phyloP scores from a whole-genome alignment of 129 eudicot genomes.

The Arctium minus region DNA sequence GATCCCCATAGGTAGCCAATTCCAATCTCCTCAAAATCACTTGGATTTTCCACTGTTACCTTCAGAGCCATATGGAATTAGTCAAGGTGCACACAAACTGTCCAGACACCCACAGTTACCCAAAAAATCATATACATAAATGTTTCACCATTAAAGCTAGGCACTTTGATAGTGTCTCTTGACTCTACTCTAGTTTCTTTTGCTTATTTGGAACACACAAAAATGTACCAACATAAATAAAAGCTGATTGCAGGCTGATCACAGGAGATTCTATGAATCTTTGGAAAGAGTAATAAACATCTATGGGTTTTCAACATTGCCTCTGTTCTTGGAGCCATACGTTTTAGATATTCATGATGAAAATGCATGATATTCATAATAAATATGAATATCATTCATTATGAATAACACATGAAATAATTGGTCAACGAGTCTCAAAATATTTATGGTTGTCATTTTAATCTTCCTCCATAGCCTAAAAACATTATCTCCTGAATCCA shows the following conservation, averaged over 20 bases:
- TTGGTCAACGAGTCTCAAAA: too few species aligned
- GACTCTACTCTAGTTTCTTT: not conserved
- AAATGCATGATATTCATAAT: not conserved
- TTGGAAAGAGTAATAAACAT: not conserved
- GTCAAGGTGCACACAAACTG: not conserved
- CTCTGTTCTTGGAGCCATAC: constrained; percentile 16
- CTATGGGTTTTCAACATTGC: not conserved
- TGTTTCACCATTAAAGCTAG: constrained; percentile 35
- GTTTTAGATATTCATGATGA: not conserved
- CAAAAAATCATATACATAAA: constrained; percentile 32
- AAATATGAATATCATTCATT: not conserved
- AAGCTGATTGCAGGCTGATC: too few species aligned
- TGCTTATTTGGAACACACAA: not conserved
- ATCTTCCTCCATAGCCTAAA: too few species aligned
- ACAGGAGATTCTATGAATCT: too few species aligned
- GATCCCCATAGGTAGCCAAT: not conserved
- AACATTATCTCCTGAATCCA: too few species aligned
- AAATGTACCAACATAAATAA: too few species aligned
- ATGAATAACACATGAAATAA: not conserved
- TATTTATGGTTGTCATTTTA: too few species aligned
- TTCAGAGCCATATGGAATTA: not conserved
- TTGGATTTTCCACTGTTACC: not conserved
- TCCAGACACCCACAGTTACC: not conserved
- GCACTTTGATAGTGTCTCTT: constrained; percentile 22
- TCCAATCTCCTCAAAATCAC: not conserved